A percentile compares a stretch with the other conserved stretches of the same genome.
These are phyloP conservation scores for Pleurotus pulmonarius DNA, from an alignment of 768 basidiomycete genomes.

Conservation along the genomic window DNA sequence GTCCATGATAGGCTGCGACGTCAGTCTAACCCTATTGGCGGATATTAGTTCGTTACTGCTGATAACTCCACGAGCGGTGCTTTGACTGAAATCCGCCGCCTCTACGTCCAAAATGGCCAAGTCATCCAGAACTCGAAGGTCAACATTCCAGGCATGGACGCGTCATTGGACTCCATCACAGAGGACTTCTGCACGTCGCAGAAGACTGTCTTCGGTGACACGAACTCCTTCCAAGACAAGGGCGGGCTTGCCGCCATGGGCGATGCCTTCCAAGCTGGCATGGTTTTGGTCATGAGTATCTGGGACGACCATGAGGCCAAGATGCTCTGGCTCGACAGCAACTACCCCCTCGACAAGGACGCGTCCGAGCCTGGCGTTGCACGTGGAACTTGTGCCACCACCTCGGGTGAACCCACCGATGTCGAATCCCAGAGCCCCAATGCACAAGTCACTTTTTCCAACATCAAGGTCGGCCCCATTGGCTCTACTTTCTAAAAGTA, in stretches of 20 bases:
- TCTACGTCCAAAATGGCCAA: slow-evolving; percentile 36
- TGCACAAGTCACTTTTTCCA: slow-evolving; percentile 32
- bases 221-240: slow-evolving; percentile 25
- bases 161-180: slow-evolving; percentile 31
- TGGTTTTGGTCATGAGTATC: slow-evolving; percentile 33
- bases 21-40: background rate
- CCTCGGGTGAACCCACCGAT: slow-evolving; percentile 29
- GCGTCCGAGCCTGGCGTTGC: slow-evolving; percentile 24
- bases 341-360: slow-evolving; percentile 22
- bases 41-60: slow-evolving; percentile 30
- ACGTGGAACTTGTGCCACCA: slow-evolving; percentile 33
- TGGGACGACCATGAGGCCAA: slow-evolving; percentile 35
- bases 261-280: slow-evolving; percentile 24
- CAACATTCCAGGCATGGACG: slow-evolving; percentile 27
- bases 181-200: slow-evolving; percentile 31
- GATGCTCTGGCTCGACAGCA: slow-evolving; percentile 36
- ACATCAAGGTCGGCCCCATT: slow-evolving; percentile 37
- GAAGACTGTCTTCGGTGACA: slow-evolving; percentile 31
- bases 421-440: slow-evolving; percentile 26
- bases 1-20: background rate
- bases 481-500: slow-evolving; percentile 26
- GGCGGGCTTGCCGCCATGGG: slow-evolving; percentile 29
- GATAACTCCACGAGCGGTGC: slow-evolving; percentile 32
- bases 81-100: slow-evolving; percentile 36
- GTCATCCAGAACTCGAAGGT: slow-evolving; percentile 33